A percentile compares a stretch with the other conserved stretches of the same genome.
Conservation (phyloP, 139 green algal species). For the Auxenochlorella protothecoides region DNA sequence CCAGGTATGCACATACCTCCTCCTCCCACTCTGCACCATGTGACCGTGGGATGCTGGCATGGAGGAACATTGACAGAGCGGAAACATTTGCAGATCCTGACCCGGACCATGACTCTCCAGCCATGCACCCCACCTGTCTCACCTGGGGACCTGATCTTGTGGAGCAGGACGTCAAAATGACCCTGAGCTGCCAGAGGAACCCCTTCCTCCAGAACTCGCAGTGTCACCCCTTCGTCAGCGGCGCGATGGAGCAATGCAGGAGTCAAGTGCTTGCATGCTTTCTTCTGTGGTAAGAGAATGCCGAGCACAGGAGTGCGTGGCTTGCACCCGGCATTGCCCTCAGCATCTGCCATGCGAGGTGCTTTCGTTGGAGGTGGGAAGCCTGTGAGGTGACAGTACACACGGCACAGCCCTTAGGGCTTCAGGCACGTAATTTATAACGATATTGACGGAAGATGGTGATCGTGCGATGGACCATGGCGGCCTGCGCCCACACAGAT, state of each 20-base stretch:
- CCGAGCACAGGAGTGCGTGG: slow-evolving; percentile 10
- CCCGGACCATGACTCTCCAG: background rate
- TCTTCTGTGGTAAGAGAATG: slow-evolving; percentile 17
- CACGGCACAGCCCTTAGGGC: too few relatives aligned
- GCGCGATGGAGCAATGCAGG: slow-evolving; percentile 28
- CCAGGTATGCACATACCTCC: background rate
- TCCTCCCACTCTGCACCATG: slow-evolving; percentile 1
- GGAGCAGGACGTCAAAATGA: slow-evolving; percentile 53
- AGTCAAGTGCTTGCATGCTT: slow-evolving; percentile 45
- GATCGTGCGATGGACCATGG: too few relatives aligned
- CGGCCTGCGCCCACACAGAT: too few relatives aligned
- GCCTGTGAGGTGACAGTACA: too few relatives aligned
- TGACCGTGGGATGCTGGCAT: background rate
- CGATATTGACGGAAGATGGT: too few relatives aligned
- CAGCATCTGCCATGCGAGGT: background rate
- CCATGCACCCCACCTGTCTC: background rate
- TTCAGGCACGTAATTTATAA: too few relatives aligned
- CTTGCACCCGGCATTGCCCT: background rate
- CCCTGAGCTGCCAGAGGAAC: slow-evolving; percentile 46
- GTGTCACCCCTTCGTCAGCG: slow-evolving; percentile 24
- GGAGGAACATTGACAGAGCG: background rate
- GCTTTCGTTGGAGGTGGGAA: background rate
- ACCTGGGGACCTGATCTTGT: slow-evolving; percentile 63
- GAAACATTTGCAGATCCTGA: background rate
- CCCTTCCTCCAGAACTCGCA: slow-evolving; percentile 39